These are phyloP conservation scores for Vanilla planifolia DNA, from an alignment of 106 monocot species.

Conservation along the genomic window DNA sequence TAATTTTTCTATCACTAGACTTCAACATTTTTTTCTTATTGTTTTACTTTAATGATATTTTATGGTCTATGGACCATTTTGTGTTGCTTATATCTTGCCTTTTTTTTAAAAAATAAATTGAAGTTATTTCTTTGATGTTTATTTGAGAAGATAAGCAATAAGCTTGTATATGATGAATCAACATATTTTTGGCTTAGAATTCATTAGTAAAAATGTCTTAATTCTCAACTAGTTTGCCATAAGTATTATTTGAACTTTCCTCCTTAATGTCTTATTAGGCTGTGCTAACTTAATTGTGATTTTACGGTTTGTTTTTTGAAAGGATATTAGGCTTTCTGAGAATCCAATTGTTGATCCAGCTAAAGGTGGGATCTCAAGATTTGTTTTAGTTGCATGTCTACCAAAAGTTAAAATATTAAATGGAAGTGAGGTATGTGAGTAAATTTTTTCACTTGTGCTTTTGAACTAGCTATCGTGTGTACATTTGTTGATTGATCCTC, in stretches of 20 bases:
- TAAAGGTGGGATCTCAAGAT: slow-evolving; percentile 80
- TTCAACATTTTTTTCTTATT: too few relatives aligned
- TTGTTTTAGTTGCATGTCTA: slow-evolving; percentile 76
- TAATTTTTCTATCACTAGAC: too few relatives aligned
- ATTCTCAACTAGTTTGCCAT: too few relatives aligned
- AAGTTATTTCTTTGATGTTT: too few relatives aligned
- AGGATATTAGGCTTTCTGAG: slow-evolving; percentile 96
- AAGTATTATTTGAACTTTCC: too few relatives aligned
- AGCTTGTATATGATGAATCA: too few relatives aligned
- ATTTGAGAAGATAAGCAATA: too few relatives aligned
- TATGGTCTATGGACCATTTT: background rate
- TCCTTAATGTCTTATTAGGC: background rate
- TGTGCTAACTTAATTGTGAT: background rate
- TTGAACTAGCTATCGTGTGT: background rate
- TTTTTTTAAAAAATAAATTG: too few relatives aligned
- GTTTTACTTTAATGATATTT: too few relatives aligned
- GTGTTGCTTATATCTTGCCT: background rate
- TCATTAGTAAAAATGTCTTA: too few relatives aligned
- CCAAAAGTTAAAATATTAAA: slow-evolving; percentile 79
- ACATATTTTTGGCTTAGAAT: too few relatives aligned
- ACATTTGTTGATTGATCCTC: slow-evolving; percentile 5
- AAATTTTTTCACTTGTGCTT: background rate
- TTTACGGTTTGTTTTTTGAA: slow-evolving; percentile 22
- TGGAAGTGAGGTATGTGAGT: slow-evolving; percentile 80
- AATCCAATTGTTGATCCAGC: slow-evolving; percentile 81